These are phyloP conservation scores for Mesembryanthemum crystallinum DNA, from an alignment of 148 eudicot species.

Conservation along the genomic window DNA sequence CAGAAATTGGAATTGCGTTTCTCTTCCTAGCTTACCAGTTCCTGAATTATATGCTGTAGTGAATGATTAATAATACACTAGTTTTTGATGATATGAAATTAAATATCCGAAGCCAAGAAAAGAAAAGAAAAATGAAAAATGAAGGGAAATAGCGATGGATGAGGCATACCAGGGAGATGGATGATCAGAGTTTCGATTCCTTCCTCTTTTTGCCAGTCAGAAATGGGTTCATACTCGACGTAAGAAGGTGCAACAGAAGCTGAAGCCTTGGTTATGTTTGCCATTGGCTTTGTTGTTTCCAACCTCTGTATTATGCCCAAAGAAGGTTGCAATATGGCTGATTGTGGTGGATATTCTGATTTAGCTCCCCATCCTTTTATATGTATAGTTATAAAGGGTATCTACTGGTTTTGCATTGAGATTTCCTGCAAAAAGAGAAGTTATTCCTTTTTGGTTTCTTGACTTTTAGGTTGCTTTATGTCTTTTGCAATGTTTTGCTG, in stretches of 20 bases:
- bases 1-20: neutral
- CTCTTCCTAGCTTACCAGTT: neutral
- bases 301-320: neutral
- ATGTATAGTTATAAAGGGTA: neutral
- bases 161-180: slow-evolving; percentile 31
- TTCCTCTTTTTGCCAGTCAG: slow-evolving; percentile 30
- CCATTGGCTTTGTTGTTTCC: slow-evolving; percentile 1
- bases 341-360: neutral
- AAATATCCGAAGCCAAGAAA: no score
- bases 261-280: slow-evolving; percentile 13
- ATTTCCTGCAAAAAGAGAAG: slow-evolving; percentile 5
- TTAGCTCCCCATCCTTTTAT: neutral
- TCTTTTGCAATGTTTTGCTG: neutral
- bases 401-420: neutral
- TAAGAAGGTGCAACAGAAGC: slow-evolving; percentile 17
- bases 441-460: slow-evolving; percentile 20
- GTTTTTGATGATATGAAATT: no score
- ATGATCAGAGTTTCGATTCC: slow-evolving; percentile 26
- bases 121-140: no score
- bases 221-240: slow-evolving; percentile 31
- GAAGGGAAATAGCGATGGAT: neutral
- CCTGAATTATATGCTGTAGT: no score
- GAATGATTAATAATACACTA: no score
- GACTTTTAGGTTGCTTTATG: slow-evolving; percentile 7
- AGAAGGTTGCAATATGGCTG: neutral